Evolutionary conservation across 1,284 basidiomycete genomes (phyloP).

Genomic region (Xerocomus subilludens): DNA sequence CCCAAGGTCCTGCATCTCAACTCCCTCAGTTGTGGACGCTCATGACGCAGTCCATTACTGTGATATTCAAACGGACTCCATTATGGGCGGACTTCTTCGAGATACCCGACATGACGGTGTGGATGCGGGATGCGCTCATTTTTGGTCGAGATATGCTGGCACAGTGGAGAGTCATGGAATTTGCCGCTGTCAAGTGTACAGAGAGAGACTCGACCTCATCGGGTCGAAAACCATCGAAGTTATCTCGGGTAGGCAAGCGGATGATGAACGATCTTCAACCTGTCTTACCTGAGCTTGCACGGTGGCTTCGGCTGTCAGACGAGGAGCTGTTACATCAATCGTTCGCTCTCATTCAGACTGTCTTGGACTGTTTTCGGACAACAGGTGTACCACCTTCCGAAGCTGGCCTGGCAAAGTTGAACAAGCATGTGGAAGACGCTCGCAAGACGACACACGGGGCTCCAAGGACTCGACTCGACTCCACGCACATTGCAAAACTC

Average conservation of each 20-base stretch:
- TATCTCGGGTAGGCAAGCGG: constrained; percentile 68
- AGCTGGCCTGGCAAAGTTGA: constrained; percentile 65
- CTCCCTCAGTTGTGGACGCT: constrained; percentile 83
- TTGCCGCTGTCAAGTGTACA: constrained; percentile 62
- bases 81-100: constrained; percentile 85
- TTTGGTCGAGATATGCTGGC: constrained; percentile 88
- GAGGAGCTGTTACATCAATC: constrained; percentile 89
- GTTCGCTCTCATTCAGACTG: constrained; percentile 80
- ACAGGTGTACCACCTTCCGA: constrained; percentile 64
- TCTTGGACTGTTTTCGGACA: constrained; percentile 76
- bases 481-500: constrained; percentile 66
- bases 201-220: constrained; percentile 41
- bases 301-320: constrained; percentile 92
- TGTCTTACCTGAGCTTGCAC: constrained; percentile 79
- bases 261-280: constrained; percentile 84
- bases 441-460: constrained; percentile 60
- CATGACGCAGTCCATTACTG: constrained; percentile 82
- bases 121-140: constrained; percentile 97
- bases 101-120: constrained; percentile 86
- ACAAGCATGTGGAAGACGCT: constrained; percentile 68
- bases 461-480: constrained; percentile 67
- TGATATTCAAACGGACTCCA: constrained; percentile 87
- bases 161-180: constrained; percentile 82
- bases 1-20: constrained; percentile 60
- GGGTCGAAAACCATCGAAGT: constrained; percentile 52